A percentile compares a stretch with the other conserved stretches of the same genome.
These are phyloP conservation scores for Acer saccharum DNA, from an alignment of 345 rosid species.

Conservation along the genomic window DNA sequence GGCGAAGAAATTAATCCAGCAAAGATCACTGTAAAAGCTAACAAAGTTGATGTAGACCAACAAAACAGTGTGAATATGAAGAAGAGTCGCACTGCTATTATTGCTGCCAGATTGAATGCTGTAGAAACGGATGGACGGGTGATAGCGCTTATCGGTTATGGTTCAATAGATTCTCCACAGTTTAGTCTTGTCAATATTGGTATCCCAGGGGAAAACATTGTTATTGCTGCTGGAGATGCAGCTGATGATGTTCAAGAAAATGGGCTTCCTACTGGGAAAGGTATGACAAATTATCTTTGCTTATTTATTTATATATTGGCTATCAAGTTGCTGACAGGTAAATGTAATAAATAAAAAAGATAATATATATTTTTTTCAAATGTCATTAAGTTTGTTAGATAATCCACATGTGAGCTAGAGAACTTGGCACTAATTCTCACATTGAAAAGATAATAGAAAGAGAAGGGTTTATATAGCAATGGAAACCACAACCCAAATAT, in stretches of 20 bases:
- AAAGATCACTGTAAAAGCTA: conserved; percentile 36
- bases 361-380: background rate
- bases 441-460: background rate
- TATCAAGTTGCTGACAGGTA: background rate
- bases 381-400: background rate
- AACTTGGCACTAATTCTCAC: background rate
- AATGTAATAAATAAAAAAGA: background rate
- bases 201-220: conserved; percentile 30
- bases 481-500: background rate
- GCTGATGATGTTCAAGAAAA: conserved; percentile 21
- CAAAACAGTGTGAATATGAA: conserved; percentile 22
- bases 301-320: background rate
- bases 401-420: background rate
- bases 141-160: conserved; percentile 34
- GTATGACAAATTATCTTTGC: conserved; percentile 12
- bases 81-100: conserved; percentile 29
- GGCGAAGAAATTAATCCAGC: conserved; percentile 31
- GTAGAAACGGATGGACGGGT: conserved; percentile 17
- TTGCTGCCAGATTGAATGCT: conserved; percentile 34
- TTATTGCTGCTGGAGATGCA: conserved; percentile 28
- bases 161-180: conserved; percentile 38
- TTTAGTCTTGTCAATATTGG: conserved; percentile 34
- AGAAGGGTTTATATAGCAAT: background rate
- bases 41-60: conserved; percentile 24
- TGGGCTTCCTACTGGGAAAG: conserved; percentile 21